phyloP scores from a whole-genome alignment of 2,329 filamentous ascomycete genomes.

The Pseudohalonectria lignicola region DNA sequence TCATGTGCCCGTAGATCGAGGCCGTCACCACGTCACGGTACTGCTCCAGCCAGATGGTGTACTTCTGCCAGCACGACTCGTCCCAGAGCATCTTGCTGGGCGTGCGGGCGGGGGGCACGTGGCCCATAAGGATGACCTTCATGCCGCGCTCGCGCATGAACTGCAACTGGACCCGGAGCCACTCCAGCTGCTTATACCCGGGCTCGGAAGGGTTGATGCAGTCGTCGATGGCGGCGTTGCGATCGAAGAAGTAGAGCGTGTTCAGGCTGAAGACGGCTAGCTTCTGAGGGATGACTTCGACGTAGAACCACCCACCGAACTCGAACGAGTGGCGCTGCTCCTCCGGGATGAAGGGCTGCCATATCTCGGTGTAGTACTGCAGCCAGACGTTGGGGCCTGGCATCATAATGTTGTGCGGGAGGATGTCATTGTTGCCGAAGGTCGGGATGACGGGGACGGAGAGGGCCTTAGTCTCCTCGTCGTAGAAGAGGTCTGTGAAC shows the following conservation, averaged over 20 bases:
- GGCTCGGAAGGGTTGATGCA: constrained; percentile 71
- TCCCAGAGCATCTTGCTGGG: constrained; percentile 83
- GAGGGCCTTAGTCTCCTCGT: constrained; percentile 44
- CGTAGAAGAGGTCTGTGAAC: constrained; percentile 63
- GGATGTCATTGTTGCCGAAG: constrained; percentile 93
- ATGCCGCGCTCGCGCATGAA: constrained; percentile 72
- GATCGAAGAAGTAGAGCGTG: constrained; percentile 90
- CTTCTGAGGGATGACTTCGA: constrained; percentile 78
- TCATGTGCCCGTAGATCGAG: constrained; percentile 89
- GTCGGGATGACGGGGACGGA: constrained; percentile 76
- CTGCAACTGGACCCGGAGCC: constrained; percentile 82
- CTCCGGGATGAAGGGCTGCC: constrained; percentile 82
- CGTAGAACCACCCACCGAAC: constrained; percentile 88
- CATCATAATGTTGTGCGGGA: constrained; percentile 89
- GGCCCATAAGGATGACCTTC: constrained; percentile 90
- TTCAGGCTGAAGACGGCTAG: constrained; percentile 91
- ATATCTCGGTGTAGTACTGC: constrained; percentile 63
- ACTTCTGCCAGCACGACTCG: constrained; percentile 97
- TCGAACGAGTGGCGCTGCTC: constrained; percentile 84
- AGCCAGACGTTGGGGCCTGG: constrained; percentile 84
- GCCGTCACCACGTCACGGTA: constrained; percentile 82
- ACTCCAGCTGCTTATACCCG: constrained; percentile 91
- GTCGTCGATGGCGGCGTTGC: constrained; percentile 88
- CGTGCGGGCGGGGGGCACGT: constrained; percentile 85
- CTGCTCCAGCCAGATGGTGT: constrained; percentile 79